These are phyloP conservation scores for Daldinia bambusicola DNA, from an alignment of 495 filamentous ascomycete genomes.

Conservation along the genomic window DNA sequence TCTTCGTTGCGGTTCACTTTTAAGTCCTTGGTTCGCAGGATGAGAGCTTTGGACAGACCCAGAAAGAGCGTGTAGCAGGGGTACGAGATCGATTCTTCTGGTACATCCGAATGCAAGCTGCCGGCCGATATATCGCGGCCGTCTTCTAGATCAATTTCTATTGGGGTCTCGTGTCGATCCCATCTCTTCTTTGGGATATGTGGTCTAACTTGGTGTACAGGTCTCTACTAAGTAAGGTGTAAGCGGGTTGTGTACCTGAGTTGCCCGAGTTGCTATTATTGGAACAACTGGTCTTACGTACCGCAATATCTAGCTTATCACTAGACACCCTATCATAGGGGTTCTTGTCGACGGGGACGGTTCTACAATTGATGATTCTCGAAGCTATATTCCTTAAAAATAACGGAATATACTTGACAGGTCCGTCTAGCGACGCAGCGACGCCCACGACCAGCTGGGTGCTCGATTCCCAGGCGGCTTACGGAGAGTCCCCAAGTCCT, in stretches of 20 bases:
- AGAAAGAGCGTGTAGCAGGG: constrained; percentile 34
- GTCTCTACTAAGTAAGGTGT: constrained; percentile 12
- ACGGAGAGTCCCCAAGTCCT: constrained; percentile 7
- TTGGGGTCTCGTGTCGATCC: constrained; percentile 33
- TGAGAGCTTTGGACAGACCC: constrained; percentile 34
- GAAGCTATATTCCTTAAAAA: constrained; percentile 21
- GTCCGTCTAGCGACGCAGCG: constrained; percentile 28
- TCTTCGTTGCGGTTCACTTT: constrained; percentile 17
- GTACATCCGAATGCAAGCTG: constrained; percentile 26
- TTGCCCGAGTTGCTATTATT: constrained; percentile 9
- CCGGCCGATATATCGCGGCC: constrained; percentile 23
- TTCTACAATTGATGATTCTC: constrained; percentile 15
- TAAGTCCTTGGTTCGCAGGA: constrained; percentile 21
- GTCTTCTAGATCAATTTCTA: constrained; percentile 35
- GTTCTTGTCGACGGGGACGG: constrained; percentile 15
- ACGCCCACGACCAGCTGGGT: constrained; percentile 31
- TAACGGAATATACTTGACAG: constrained; percentile 26
- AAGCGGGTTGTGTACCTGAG: constrained; percentile 1
- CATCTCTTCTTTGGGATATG: constrained; percentile 22
- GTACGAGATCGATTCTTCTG: constrained; percentile 23
- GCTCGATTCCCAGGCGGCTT: constrained; percentile 16
- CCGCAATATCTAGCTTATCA: constrained; percentile 29
- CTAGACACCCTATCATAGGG: constrained; percentile 23
- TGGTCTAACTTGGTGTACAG: constrained; percentile 27
- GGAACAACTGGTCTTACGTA: constrained; percentile 12